Conservation (phyloP, 2,329 filamentous ascomycete genomes). For the Nothomitra cinnamomea region DNA sequence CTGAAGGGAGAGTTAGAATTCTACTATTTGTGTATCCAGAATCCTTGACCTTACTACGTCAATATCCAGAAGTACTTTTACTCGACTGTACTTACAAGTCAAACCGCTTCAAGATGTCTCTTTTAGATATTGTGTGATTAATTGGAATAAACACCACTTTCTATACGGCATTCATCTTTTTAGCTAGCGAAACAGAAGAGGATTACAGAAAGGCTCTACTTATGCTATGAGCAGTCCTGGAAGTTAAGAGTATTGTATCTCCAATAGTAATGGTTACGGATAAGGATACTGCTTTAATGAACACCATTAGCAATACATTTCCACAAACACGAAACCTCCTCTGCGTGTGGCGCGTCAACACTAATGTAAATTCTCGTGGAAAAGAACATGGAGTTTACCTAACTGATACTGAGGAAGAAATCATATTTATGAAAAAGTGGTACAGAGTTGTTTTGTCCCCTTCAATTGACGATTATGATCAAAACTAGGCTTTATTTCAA, state of each 20-base stretch:
- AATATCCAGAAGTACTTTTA: constrained; percentile 1
- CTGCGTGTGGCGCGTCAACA: background rate
- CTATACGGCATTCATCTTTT: too few relatives aligned
- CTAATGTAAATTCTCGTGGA: background rate
- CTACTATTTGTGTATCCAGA: background rate
- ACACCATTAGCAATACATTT: background rate
- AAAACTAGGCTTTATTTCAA: background rate
- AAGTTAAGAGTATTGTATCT: background rate
- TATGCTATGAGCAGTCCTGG: background rate
- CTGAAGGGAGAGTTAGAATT: background rate
- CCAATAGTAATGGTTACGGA: constrained; percentile 2
- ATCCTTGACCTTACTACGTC: background rate
- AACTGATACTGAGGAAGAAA: background rate
- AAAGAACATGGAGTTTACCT: background rate
- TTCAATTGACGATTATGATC: background rate
- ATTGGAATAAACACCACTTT: too few relatives aligned
- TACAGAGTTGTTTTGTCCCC: background rate
- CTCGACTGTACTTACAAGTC: constrained; percentile 2
- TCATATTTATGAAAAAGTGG: background rate
- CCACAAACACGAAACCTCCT: background rate
- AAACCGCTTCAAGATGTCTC: too few relatives aligned
- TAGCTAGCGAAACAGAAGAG: too few relatives aligned
- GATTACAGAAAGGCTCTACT: too few relatives aligned
- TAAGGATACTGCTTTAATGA: constrained; percentile 1
- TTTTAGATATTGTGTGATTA: too few relatives aligned